Evolutionary conservation across 75 land plant genomes (phyloP).

Genomic region (Chamaecyparis obtusa): DNA sequence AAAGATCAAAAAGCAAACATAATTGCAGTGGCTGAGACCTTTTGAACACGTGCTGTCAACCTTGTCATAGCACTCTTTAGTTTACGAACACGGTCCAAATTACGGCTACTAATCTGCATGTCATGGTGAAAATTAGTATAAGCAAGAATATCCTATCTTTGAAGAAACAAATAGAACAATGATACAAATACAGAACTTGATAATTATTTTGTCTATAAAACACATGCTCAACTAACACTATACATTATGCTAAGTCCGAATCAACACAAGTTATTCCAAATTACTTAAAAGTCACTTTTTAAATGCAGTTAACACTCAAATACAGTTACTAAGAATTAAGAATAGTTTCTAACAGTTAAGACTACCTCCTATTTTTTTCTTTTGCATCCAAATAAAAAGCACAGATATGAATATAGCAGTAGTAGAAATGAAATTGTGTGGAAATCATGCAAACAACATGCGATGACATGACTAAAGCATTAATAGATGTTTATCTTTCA

Average conservation of each 20-base stretch:
- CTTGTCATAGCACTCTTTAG: constrained; percentile 99
- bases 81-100: constrained; percentile 92
- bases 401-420: background rate
- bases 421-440: background rate
- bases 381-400: background rate
- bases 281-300: background rate
- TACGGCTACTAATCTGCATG: constrained; percentile 92
- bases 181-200: background rate
- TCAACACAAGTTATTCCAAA: background rate
- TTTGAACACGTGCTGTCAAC: constrained; percentile 94
- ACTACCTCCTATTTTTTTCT: background rate
- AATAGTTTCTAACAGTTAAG: background rate
- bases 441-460: background rate
- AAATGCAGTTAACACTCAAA: background rate
- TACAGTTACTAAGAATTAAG: background rate
- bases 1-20: background rate
- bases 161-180: background rate
- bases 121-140: constrained; percentile 1
- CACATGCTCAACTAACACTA: background rate
- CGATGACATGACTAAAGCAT: background rate
- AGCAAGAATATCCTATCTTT: constrained; percentile 1
- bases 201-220: background rate
- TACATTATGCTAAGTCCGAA: background rate
- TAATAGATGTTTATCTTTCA: background rate
- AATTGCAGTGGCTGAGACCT: constrained; percentile 43